Base-by-base conservation (phyloP, 192 early-diverging fungal genomes). In the Chytriomyces confervae region DNA sequence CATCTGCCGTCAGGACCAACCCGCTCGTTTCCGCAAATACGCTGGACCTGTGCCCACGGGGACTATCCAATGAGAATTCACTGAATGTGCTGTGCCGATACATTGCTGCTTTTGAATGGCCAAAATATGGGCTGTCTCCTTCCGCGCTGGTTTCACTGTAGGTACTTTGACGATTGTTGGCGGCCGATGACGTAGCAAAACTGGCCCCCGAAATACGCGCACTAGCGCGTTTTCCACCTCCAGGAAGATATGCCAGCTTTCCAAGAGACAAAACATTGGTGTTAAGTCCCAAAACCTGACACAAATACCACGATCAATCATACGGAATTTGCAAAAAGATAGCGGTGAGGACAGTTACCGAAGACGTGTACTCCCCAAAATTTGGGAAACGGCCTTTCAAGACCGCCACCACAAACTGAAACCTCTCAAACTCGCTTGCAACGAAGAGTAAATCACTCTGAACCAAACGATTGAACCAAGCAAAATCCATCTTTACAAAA, bases 191-290 rank as follows among this genome's bases (percentile, higher is more conserved):
- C 10, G 53, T n/a, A 13, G 16, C 53, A 57, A 5, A 57, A 57
- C 53, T 57, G 16, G 53, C 53, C 16, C 53, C 53, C 13, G 53
- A 57, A 20, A 57, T 13, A 13, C 53, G 13, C 16, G 13, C 53
- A 57, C 16, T n/a, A 3, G 53, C 53, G 20, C 74, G 61, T 48
- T 66, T 76, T 8, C 63, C 62, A n/a, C 51, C 66, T 7, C 49
- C 74, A 20, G 53, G 64, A 8, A 76, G n/a, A 27, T 76, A 64
- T 18, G 48, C 47, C 13, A 76, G 63, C 44, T 66, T 76, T 48
- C 74, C 74, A 9, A 76, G 36, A 45, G 74, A 76, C 16, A 76
- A 49, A 50, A 76, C 74, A 43, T 76, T 76, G 23, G 74, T 76
- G 63, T 76, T 76, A 62, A 76, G 27, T 47, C 46, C 72, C 20